Base-by-base conservation (phyloP, 352 stramenopile genomes). In the Phytophthora pluvialis region DNA sequence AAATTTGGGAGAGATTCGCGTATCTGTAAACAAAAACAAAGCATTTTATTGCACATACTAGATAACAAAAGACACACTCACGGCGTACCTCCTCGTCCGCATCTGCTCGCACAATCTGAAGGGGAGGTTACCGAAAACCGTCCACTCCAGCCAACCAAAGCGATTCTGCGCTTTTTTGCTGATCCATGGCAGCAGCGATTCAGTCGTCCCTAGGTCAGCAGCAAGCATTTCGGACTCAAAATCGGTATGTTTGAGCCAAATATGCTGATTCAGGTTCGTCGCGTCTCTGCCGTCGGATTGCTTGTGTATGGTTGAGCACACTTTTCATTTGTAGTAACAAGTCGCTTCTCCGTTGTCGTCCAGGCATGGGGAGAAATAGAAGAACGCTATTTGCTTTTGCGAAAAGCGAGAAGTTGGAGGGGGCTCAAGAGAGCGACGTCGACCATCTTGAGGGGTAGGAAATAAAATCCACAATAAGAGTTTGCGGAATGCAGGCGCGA, bases 61-160 rank as follows among this genome's bases (percentile, higher is more conserved):
- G 5, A 4, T 39, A 36, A 58, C 15, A 52, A 31, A 28, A 45
- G 1, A 15, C 31, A 31, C 36, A 21, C 21, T 21, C 21, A 21
- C 21, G 1, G 21, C 12, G 6, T 42, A 64, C 26, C 44, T 40
- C 36, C 55, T 40, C 12, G 26, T 64, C 5, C 25, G 31, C 15
- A 56, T 40, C 10, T 55, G 35, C 36, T 63, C 55, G 9, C 42
- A 53, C 12, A 49, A 63, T 7, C 25, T 47, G 28, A 64, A 56
- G 15, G 45, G 36, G 1, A 56, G 56, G 13, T 64, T 56, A 9
- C 36, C 6, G 28, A 35, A 38, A 38, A 46, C 16, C 13, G 28
- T 56, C 53, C 45, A 56, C 11, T 64, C 45, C 3, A 56, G 13
- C 36, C 45, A 64, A 11, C 25, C 45, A 36, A 50, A 64, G 15